Base-by-base conservation (phyloP, 768 basidiomycete genomes). In the Cystofilobasidium capitatum region DNA sequence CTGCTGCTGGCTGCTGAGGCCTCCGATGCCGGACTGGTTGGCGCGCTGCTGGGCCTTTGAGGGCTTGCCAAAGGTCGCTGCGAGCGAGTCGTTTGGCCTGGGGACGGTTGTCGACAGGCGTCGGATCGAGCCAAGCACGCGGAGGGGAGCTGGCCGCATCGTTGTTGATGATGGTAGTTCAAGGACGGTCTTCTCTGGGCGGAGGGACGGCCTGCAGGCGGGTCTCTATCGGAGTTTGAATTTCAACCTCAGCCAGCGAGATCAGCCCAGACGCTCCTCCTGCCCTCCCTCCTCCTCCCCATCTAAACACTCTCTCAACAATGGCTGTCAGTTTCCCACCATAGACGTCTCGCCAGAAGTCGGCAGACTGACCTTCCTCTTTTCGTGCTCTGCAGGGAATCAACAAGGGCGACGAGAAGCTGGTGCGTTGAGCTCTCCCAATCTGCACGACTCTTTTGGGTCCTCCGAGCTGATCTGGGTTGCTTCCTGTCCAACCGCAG, bases 401-500 rank as follows among this genome's bases (percentile, higher is more conserved):
- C 66, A 68, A 68, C 60, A 40, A 37, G 24, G 35, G 33, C 29
- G 59, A 68, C 42, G 66, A 68, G 36, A 68, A 68, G 66, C 60
- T 68, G 54, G 66, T 68, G 42, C 42, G 66, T 68, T 54, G 37
- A 24, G 16, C 31, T 37, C 37, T 47, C 40, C 24, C n/a, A n/a
- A 13, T 36, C 26, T 40, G 26, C 33, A 17, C 24, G 31, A 29
- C 36, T 57, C 29, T 10, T 31, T 36, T 26, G 8, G 24, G 10
- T 24, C n/a, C 24, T 14, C 39, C 39, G 1, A 20, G 26, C 44
- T 39, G 22, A 42, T 31, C n/a, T 10, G 12, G n/a, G 31, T 35
- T 51, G 26, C 29, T 12, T 20, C 14, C 10, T 49, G 7, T 20
- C 26, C 0, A 26, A 24, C 16, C 6, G 6, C 40, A 68, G 66